A percentile compares a stretch with the other conserved stretches of the same genome.
These are phyloP conservation scores for Cladosporium sp. DNA, from an alignment of 2,329 filamentous ascomycete species.

Conservation along the genomic window DNA sequence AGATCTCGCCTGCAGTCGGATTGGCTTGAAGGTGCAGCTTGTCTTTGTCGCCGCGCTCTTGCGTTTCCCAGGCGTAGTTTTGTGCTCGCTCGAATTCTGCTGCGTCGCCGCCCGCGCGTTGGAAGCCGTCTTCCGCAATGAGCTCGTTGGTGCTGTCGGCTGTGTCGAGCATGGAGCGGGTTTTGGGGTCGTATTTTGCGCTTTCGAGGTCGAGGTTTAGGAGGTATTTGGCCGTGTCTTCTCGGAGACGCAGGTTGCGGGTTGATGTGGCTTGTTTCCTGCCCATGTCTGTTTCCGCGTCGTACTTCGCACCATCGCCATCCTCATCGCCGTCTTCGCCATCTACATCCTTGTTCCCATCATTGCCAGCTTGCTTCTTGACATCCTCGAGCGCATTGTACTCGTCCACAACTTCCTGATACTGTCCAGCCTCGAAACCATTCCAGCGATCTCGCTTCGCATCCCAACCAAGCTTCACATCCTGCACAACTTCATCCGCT, in stretches of 20 bases:
- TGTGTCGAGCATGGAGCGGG: conserved; percentile 80
- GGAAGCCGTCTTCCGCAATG: conserved; percentile 89
- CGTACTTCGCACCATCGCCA: conserved; percentile 66
- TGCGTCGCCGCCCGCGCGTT: conserved; percentile 83
- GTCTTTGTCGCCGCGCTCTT: conserved; percentile 75
- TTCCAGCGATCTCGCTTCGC: conserved; percentile 98
- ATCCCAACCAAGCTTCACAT: conserved; percentile 88
- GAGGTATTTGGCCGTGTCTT: conserved; percentile 96
- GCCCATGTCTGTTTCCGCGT: conserved; percentile 95
- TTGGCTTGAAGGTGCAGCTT: conserved; percentile 91
- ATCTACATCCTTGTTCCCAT: conserved; percentile 52
- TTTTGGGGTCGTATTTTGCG: conserved; percentile 97
- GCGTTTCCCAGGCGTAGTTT: conserved; percentile 88
- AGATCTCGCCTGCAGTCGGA: conserved; percentile 84
- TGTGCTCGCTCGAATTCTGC: conserved; percentile 88
- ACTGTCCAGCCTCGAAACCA: conserved; percentile 89
- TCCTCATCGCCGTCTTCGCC: conserved; percentile 61
- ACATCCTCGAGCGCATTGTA: conserved; percentile 82
- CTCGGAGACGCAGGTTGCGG: conserved; percentile 82
- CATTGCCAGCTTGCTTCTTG: conserved; percentile 42
- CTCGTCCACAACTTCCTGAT: conserved; percentile 80
- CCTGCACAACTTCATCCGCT: conserved; percentile 81
- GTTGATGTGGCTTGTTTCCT: conserved; percentile 88
- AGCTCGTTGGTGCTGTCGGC: conserved; percentile 74
- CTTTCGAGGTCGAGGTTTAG: conserved; percentile 93